These are phyloP conservation scores for Amaranthus cruentus DNA, from an alignment of 148 eudicot species.

Conservation along the genomic window DNA sequence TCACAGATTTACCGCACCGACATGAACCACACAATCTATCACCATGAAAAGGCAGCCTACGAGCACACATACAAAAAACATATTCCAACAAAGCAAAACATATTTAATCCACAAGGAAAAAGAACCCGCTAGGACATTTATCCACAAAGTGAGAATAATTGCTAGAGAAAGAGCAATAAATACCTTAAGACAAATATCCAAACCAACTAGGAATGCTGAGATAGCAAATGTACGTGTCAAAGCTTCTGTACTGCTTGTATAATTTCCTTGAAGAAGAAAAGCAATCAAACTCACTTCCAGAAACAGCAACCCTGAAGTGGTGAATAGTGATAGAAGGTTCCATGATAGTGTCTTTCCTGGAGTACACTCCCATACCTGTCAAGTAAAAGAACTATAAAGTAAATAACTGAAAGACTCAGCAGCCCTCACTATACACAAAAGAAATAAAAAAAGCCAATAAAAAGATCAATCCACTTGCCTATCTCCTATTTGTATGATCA, in stretches of 20 bases:
- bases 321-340: conserved; percentile 69
- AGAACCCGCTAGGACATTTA: background rate
- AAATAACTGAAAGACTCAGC: conserved; percentile 5
- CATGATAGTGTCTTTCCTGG: conserved; percentile 61
- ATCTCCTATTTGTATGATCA: background rate
- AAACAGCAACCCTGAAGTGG: conserved; percentile 67
- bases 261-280: conserved; percentile 79
- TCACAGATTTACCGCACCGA: too few relatives aligned
- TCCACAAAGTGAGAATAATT: background rate
- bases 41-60: background rate
- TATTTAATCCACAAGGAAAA: background rate
- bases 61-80: background rate
- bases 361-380: conserved; percentile 75
- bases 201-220: conserved; percentile 65
- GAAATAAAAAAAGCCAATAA: conserved; percentile 1
- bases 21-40: too few relatives aligned
- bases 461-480: background rate
- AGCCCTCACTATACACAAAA: conserved; percentile 8
- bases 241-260: conserved; percentile 68
- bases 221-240: conserved; percentile 66
- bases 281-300: conserved; percentile 92
- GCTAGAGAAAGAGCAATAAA: background rate
- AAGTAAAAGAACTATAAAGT: background rate
- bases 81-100: background rate
- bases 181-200: conserved; percentile 77